Base-by-base conservation (phyloP, 345 rosid species). In the Turritis glabra region DNA sequence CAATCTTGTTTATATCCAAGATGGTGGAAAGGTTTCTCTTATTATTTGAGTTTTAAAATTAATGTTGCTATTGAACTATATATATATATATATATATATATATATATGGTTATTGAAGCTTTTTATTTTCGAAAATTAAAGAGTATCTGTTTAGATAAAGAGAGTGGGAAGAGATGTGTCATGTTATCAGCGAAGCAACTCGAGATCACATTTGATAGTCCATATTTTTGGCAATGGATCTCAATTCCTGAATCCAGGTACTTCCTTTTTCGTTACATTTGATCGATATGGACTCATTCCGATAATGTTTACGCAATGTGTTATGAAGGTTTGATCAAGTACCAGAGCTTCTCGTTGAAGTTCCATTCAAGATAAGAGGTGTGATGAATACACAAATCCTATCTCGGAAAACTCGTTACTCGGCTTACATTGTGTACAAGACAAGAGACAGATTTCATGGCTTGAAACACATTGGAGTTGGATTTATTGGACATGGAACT, bases 331-430 rank as follows among this genome's bases (percentile, higher is more conserved):
- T 38, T 38, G 43, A 38, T 38, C 43, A 38, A 38, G 43, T 38
- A 38, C 43, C 6, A 13, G n/a, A 38, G 43, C 43, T 38, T 13
- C 6, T 38, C 1, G 43, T 4, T 38, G 43, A 38, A 38, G 43
- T 38, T 38, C n/a, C 43, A 38, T 38, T 38, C 7, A 38, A 38
- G 15, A 13, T 38, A 38, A 17, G 23, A 2, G 22, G 19, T 30
- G 26, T 8, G 43, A 38, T 38, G 43, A 38, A 1, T 38, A 38
- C 43, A 12, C 43, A 38, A 38, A 38, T 13, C 13, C 35, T 73
- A 5, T 64, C 77, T 63, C 63, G 46, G 7, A n/a, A 8, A 41
- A 73, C 77, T 52, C 46, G 63, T 5, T 73, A 73, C 54, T 40
- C 70, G 25, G 32, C 64, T 41, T 53, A 63, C 46, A 53, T 73